Conservation (phyloP, 176 grass and related monocot species). For the Oryza officinalis region DNA sequence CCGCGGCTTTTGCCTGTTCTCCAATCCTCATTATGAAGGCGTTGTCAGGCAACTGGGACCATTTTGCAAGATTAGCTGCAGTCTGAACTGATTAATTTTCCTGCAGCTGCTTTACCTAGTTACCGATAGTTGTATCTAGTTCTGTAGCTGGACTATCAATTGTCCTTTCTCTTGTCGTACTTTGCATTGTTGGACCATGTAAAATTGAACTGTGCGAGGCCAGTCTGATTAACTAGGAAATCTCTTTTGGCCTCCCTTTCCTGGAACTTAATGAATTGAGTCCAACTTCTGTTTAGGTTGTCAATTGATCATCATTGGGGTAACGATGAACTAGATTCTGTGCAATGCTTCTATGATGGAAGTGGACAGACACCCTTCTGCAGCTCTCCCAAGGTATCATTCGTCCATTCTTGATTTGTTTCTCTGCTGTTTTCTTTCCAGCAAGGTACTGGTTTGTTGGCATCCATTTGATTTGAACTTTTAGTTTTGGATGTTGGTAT, state of each 20-base stretch:
- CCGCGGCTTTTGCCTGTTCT: background rate
- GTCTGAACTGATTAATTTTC: constrained; percentile 4
- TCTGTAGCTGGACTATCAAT: constrained; percentile 16
- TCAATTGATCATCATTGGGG: background rate
- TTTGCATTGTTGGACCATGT: constrained; percentile 29
- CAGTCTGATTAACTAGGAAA: constrained; percentile 7
- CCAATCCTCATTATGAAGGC: constrained; percentile 9
- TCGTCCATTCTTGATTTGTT: background rate
- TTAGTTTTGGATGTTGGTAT: background rate
- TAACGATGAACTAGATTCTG: background rate
- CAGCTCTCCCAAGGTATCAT: background rate
- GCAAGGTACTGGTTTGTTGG: background rate
- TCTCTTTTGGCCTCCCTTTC: background rate
- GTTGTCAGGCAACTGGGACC: background rate
- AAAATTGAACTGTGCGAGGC: constrained; percentile 15
- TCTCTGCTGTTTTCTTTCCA: background rate
- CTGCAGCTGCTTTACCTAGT: constrained; percentile 34
- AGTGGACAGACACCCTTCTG: background rate
- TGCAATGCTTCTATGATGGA: background rate
- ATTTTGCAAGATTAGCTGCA: constrained; percentile 6
- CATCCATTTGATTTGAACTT: background rate
- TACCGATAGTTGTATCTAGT: constrained; percentile 38
- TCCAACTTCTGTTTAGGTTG: background rate
- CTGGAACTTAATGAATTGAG: constrained; percentile 10
- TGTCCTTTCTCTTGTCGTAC: constrained; percentile 3